These are phyloP conservation scores for Colletotrichum liaoningense DNA, from an alignment of 2,329 filamentous ascomycete species.

Conservation along the genomic window DNA sequence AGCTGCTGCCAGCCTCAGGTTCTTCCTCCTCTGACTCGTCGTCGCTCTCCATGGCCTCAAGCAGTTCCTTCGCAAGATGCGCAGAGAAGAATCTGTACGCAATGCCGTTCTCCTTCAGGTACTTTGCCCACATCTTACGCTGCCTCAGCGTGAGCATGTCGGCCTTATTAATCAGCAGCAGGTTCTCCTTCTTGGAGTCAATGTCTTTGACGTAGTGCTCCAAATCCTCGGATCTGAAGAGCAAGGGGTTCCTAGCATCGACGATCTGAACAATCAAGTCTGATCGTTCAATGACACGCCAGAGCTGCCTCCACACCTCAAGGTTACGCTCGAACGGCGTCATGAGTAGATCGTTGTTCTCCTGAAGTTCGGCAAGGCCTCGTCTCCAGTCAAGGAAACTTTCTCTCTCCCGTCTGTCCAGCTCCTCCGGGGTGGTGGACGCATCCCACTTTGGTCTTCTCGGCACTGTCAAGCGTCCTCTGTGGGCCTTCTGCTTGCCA, in stretches of 20 bases:
- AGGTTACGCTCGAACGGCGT: constrained; percentile 97
- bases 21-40: constrained; percentile 45
- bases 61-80: constrained; percentile 87
- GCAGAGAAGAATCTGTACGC: constrained; percentile 98
- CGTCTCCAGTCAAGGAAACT: constrained; percentile 89
- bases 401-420: constrained; percentile 83
- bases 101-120: constrained; percentile 84
- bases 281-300: constrained; percentile 97
- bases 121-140: constrained; percentile 84
- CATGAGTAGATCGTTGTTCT: constrained; percentile 94
- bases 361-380: constrained; percentile 90
- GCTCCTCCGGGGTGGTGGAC: constrained; percentile 82
- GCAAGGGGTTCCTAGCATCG: constrained; percentile 91
- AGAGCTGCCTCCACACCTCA: constrained; percentile 97
- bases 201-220: constrained; percentile 96
- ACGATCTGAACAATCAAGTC: constrained; percentile 98
- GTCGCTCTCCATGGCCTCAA: constrained; percentile 72
- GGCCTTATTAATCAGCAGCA: constrained; percentile 96
- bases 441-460: constrained; percentile 90
- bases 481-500: constrained; percentile 87
- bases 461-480: constrained; percentile 84
- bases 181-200: constrained; percentile 86
- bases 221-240: constrained; percentile 94
- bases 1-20: constrained; percentile 42
- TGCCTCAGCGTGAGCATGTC: constrained; percentile 97